Evolutionary conservation across 768 basidiomycete genomes (phyloP), one percentile per base, ranked within the genome.

Genomic region (Naematelia aurantialba): DNA sequence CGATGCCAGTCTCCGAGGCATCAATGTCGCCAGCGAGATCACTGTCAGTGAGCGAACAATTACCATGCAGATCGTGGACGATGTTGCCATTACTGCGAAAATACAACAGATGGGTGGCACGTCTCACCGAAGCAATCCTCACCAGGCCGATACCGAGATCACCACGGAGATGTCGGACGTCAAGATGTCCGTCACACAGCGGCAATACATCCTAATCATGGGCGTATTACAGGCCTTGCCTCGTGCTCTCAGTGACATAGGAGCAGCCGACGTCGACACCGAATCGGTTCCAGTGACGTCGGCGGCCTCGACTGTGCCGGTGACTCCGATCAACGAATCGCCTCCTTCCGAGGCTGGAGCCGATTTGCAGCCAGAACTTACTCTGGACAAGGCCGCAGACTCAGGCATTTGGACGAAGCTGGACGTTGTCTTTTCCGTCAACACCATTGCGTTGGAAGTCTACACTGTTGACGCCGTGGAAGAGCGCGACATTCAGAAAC

Each of bases 1-100:
- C 49, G 79, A 80, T 3, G 93, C 93, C 17, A 86, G 86, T 63
- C 81, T 99, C 39, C 82, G 80, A 42, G 91, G 92, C 14, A 86
- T 98, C 29, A 88, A 89, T 66, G 82, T 98, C 26, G 81, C 87
- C 13, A 93, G 92, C 19, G 83, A 81, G 42, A 78, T 88, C 44
- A 78, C 82, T 63, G 78, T 81, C 42, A 80, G 81, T 13, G 82
- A 79, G 45, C 55, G 81, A 60, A 61, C 79, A 12, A 81, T 83
- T 17, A 79, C 76, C 0, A 81, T 98, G 58, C 91, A 89, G 76
- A 90, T 99, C 67, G 87, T 99, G 30, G 90, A 96, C 65, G 89
- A 94, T 69, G 91, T 96, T 48, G 81, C 87, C 59, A 81, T 97
- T 59, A 79, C 78, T 3, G 83, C 87, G 8, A 83, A 87, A 24